A percentile compares a stretch with the other conserved stretches of the same genome.
These are phyloP conservation scores for Globisporangium okanoganense DNA, from an alignment of 352 stramenopile genomes.

Conservation along the genomic window DNA sequence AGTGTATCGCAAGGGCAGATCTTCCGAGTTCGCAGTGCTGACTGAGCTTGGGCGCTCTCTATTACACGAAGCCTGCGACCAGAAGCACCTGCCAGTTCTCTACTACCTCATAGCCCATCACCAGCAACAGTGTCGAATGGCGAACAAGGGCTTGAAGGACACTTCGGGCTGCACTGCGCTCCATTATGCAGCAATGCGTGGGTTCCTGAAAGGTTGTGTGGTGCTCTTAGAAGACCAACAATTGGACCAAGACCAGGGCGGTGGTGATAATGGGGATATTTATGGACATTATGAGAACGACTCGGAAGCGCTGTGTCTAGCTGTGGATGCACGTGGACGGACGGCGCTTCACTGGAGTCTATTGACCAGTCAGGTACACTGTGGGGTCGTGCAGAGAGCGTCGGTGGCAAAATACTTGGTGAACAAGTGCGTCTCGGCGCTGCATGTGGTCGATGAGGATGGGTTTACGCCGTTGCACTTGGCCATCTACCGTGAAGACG, in stretches of 20 bases:
- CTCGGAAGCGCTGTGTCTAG: conserved; percentile 18
- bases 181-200: conserved; percentile 43
- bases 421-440: conserved; percentile 18
- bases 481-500: conserved; percentile 31
- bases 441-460: conserved; percentile 41
- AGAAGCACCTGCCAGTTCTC: conserved; percentile 19
- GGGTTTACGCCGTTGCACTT: conserved; percentile 41
- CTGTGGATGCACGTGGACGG: conserved; percentile 35
- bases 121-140: conserved; percentile 4
- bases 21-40: conserved; percentile 19
- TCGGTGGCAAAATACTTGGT: conserved; percentile 28
- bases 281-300: conserved; percentile 11
- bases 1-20: conserved; percentile 15
- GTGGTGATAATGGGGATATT: background rate
- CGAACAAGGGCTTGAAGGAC: conserved; percentile 20
- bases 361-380: conserved; percentile 2
- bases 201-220: conserved; percentile 38
- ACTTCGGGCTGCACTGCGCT: conserved; percentile 38
- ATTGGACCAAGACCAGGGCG: background rate
- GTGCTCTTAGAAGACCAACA: conserved; percentile 27
- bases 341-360: conserved; percentile 54
- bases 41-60: conserved; percentile 30
- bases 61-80: conserved; percentile 57
- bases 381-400: background rate
- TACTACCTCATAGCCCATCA: conserved; percentile 26